phyloP scores from a whole-genome alignment of 2,329 filamentous ascomycete genomes.

The Teratosphaeria destructans region DNA sequence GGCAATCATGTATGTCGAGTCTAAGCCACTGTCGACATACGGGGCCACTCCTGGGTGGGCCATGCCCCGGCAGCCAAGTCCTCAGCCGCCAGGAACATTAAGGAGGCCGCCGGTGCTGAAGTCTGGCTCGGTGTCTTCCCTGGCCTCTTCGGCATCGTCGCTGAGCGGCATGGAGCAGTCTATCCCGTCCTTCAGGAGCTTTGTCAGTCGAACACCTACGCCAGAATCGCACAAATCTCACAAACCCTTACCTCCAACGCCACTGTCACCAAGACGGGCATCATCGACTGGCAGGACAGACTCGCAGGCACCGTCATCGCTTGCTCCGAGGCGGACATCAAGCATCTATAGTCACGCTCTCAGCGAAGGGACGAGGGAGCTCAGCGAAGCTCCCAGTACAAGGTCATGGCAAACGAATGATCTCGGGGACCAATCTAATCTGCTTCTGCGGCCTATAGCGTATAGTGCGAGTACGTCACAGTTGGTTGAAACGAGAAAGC shows the following conservation, averaged over 20 bases:
- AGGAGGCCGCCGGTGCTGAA: slow-evolving; percentile 6
- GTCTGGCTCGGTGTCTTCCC: slow-evolving; percentile 2
- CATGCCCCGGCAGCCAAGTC: slow-evolving; percentile 4
- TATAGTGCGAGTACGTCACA: slow-evolving; percentile 21
- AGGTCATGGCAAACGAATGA: slow-evolving; percentile 12
- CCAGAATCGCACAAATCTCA: slow-evolving; percentile 14
- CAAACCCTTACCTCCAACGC: slow-evolving; percentile 21
- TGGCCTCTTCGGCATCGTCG: slow-evolving; percentile 10
- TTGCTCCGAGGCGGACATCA: slow-evolving; percentile 16
- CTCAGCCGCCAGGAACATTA: slow-evolving; percentile 1
- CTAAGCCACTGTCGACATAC: slow-evolving; percentile 15
- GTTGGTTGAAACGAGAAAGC: slow-evolving; percentile 6
- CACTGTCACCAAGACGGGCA: slow-evolving; percentile 5
- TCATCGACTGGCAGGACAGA: slow-evolving; percentile 1
- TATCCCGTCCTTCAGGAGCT: slow-evolving; percentile 23
- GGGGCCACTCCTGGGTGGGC: slow-evolving; percentile 12
- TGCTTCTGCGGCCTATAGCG: slow-evolving; percentile 17
- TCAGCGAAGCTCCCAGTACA: slow-evolving; percentile 1
- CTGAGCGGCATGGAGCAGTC: slow-evolving; percentile 16
- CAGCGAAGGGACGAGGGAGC: slow-evolving; percentile 8
- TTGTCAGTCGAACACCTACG: slow-evolving; percentile 22
- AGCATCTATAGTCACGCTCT: slow-evolving; percentile 26
- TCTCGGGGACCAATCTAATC: slow-evolving; percentile 12
- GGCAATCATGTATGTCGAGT: slow-evolving; percentile 15
- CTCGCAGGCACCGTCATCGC: neutral